Evolutionary conservation across 2,329 filamentous ascomycete species (phyloP).

Genomic region (Proliferodiscus dingleyae): DNA sequence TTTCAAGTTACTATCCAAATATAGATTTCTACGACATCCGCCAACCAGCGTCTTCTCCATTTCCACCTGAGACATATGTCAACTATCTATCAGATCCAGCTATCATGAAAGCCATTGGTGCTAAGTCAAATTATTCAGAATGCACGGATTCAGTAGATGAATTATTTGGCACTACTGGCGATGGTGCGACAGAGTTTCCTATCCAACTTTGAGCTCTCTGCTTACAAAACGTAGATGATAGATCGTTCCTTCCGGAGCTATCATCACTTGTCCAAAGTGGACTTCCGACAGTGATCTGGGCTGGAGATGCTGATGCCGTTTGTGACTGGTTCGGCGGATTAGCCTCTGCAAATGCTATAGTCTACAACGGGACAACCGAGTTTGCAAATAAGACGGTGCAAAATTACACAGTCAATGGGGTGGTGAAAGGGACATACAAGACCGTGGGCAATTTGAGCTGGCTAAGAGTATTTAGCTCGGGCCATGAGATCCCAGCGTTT

Average conservation of each 20-base stretch:
- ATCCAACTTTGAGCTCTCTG: background rate
- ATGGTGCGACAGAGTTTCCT: slow-evolving; percentile 22
- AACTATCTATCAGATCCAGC: slow-evolving; percentile 34
- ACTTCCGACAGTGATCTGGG: slow-evolving; percentile 46
- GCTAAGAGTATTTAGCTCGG: slow-evolving; percentile 41
- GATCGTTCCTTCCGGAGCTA: slow-evolving; percentile 39
- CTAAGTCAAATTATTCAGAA: slow-evolving; percentile 35
- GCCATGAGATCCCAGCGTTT: slow-evolving; percentile 32
- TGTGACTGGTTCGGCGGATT: slow-evolving; percentile 51
- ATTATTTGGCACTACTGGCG: slow-evolving; percentile 36
- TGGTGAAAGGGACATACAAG: slow-evolving; percentile 44
- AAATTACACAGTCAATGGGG: slow-evolving; percentile 44
- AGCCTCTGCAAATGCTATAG: slow-evolving; percentile 39
- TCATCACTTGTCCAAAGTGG: slow-evolving; percentile 41
- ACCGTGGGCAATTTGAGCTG: slow-evolving; percentile 42
- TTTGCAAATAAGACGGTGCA: slow-evolving; percentile 36
- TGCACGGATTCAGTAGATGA: slow-evolving; percentile 33
- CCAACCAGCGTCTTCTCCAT: slow-evolving; percentile 28
- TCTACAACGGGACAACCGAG: slow-evolving; percentile 35
- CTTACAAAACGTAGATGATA: slow-evolving; percentile 22
- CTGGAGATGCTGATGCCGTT: slow-evolving; percentile 51
- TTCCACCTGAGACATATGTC: slow-evolving; percentile 35
- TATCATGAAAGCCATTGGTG: slow-evolving; percentile 40
- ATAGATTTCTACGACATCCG: slow-evolving; percentile 29
- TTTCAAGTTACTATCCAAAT: slow-evolving; percentile 10